A percentile compares a stretch with the other conserved stretches of the same genome.
phyloP scores from a whole-genome alignment of 805 yeast species.

The Yamadazyma nakazawae region DNA sequence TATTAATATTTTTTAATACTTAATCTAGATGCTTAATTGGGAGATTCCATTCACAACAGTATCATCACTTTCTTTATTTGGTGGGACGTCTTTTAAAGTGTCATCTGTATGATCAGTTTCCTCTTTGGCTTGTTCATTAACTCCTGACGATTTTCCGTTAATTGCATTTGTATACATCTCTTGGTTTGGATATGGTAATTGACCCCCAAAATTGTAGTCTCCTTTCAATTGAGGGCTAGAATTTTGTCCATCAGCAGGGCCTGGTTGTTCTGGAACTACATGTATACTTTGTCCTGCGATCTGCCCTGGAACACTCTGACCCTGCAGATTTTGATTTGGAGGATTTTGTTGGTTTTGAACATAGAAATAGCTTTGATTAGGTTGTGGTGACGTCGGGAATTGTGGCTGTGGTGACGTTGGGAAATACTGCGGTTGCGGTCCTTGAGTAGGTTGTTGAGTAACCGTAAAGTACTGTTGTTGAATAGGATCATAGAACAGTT shows the following conservation, averaged over 20 bases:
- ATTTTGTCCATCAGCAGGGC: neutral
- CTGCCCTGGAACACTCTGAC: neutral
- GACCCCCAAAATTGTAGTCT: conserved; percentile 15
- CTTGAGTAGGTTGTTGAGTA: conserved; percentile 28
- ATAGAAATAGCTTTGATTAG: conserved; percentile 13
- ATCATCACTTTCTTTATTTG: neutral
- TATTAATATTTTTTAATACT: neutral
- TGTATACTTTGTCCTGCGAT: neutral
- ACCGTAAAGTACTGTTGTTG: conserved; percentile 42
- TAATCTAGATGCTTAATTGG: conserved; percentile 4
- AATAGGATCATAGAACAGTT: conserved; percentile 42
- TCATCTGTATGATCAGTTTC: neutral
- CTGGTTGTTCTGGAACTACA: conserved; percentile 6
- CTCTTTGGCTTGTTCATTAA: neutral
- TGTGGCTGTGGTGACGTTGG: conserved; percentile 34
- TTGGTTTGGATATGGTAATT: conserved; percentile 18
- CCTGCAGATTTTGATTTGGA: neutral
- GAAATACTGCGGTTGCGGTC: conserved; percentile 38
- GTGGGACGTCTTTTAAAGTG: neutral
- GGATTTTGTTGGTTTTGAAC: neutral
- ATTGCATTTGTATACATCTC: neutral
- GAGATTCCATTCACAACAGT: neutral
- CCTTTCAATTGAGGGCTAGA: conserved; percentile 4
- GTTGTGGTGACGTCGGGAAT: conserved; percentile 16
- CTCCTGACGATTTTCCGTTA: neutral